A percentile compares a stretch with the other conserved stretches of the same genome.
Evolutionary conservation across 768 basidiomycete species (phyloP).

Genomic region (Obba rivulosa): DNA sequence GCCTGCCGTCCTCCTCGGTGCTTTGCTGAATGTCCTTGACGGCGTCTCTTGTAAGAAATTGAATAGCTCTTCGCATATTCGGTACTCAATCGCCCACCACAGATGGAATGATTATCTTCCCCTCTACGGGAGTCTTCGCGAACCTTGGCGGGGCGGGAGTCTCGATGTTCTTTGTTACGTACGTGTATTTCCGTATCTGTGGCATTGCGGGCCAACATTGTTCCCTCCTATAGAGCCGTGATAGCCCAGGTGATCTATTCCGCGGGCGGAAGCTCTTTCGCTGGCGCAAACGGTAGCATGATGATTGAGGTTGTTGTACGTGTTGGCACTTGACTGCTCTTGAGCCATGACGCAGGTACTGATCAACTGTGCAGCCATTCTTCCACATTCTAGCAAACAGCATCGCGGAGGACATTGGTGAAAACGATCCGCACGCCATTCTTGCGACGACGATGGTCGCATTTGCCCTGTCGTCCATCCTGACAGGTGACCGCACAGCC

Average conservation of each 20-base stretch:
- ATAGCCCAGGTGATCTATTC: constrained; percentile 83
- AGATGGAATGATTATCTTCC: constrained; percentile 98
- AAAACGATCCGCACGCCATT: constrained; percentile 60
- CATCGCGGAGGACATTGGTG: constrained; percentile 69
- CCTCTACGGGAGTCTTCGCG: constrained; percentile 72
- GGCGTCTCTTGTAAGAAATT: constrained; percentile 77
- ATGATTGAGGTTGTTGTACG: constrained; percentile 97
- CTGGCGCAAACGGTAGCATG: constrained; percentile 90
- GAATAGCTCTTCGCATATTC: not conserved
- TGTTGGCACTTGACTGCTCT: constrained; percentile 11
- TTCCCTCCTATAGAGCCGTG: constrained; percentile 44
- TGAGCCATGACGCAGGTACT: not conserved
- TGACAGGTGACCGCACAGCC: constrained; percentile 58
- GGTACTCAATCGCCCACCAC: not conserved
- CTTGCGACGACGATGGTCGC: constrained; percentile 92
- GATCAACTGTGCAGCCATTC: constrained; percentile 61
- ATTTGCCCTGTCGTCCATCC: constrained; percentile 78
- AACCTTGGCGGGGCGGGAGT: constrained; percentile 86
- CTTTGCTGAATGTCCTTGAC: constrained; percentile 85
- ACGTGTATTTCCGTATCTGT: constrained; percentile 23
- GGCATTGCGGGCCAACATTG: not conserved
- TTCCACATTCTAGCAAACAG: constrained; percentile 86
- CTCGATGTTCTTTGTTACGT: constrained; percentile 92
- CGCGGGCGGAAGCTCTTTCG: constrained; percentile 83
- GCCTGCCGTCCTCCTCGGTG: constrained; percentile 84